Evolutionary conservation across 768 basidiomycete genomes (phyloP).

Genomic region (Lyophyllum decastes): DNA sequence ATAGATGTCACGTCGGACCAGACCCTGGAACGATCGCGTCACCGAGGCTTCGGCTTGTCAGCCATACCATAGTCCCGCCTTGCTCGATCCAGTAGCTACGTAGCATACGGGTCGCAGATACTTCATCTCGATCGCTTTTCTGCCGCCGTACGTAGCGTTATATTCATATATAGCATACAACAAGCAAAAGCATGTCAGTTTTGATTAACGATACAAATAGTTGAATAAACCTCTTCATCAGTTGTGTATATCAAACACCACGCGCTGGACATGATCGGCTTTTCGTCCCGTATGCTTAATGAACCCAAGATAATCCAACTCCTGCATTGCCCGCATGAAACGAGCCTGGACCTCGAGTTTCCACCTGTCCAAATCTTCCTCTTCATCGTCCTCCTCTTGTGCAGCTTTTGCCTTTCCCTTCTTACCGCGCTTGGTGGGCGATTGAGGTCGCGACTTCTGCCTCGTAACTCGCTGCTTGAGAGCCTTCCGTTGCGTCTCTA

Average conservation of each 20-base stretch:
- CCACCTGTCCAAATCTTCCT: constrained; percentile 46
- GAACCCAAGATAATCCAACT: constrained; percentile 79
- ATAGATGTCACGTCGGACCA: neutral
- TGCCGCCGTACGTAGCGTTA: too few species aligned
- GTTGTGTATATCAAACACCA: constrained; percentile 58
- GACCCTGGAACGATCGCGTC: neutral
- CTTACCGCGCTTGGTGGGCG: constrained; percentile 16
- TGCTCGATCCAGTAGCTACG: too few species aligned
- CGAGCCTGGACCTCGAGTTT: constrained; percentile 70
- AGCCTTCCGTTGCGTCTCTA: constrained; percentile 58
- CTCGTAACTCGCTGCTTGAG: constrained; percentile 15
- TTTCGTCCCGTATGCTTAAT: constrained; percentile 80
- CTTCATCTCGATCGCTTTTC: too few species aligned
- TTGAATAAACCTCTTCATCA: constrained; percentile 1
- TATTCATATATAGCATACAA: too few species aligned
- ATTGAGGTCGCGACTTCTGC: constrained; percentile 3
- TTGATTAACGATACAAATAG: neutral
- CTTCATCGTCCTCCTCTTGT: constrained; percentile 31
- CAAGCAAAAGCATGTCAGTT: too few species aligned
- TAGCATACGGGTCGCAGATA: too few species aligned
- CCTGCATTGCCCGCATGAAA: constrained; percentile 79
- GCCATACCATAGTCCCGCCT: too few species aligned
- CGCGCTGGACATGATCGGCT: constrained; percentile 72
- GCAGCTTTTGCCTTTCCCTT: constrained; percentile 26
- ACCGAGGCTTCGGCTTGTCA: too few species aligned